These are phyloP conservation scores for Schizopora paradoxa DNA, from an alignment of 1,284 basidiomycete species.

Conservation along the genomic window DNA sequence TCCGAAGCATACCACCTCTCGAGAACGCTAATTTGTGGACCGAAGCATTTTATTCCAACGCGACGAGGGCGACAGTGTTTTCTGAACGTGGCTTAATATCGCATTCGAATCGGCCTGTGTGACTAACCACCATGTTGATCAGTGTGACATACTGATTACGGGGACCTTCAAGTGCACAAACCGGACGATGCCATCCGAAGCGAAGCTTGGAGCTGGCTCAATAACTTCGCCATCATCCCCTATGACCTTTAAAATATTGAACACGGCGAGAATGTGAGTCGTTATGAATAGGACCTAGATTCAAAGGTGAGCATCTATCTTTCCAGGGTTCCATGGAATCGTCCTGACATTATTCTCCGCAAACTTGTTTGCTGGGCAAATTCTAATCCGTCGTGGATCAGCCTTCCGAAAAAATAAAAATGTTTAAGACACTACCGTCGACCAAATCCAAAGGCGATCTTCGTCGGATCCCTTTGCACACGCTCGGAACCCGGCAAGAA, in stretches of 20 bases:
- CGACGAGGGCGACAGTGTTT: neutral
- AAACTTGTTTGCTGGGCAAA: constrained; percentile 19
- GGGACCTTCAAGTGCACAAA: too few relatives aligned
- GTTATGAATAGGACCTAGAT: constrained; percentile 14
- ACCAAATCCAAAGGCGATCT: constrained; percentile 10
- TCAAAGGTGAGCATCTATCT: too few relatives aligned
- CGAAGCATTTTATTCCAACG: too few relatives aligned
- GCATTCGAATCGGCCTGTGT: constrained; percentile 17
- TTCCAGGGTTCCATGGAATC: too few relatives aligned
- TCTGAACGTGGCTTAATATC: constrained; percentile 15
- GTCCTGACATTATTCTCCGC: constrained; percentile 9
- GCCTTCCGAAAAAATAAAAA: constrained; percentile 1
- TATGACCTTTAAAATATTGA: constrained; percentile 15
- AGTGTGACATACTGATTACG: too few relatives aligned
- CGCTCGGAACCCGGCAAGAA: neutral
- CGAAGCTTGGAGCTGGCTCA: too few relatives aligned
- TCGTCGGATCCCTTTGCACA: neutral
- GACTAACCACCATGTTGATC: too few relatives aligned
- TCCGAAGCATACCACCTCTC: too few relatives aligned
- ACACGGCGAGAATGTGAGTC: constrained; percentile 18
- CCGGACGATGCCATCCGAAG: too few relatives aligned
- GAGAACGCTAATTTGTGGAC: too few relatives aligned
- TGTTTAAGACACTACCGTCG: constrained; percentile 6
- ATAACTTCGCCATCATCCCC: constrained; percentile 17
- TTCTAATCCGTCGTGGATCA: constrained; percentile 9